These are phyloP conservation scores for Xerocomus minutiporus DNA, from an alignment of 1,284 basidiomycete genomes.

Conservation along the genomic window DNA sequence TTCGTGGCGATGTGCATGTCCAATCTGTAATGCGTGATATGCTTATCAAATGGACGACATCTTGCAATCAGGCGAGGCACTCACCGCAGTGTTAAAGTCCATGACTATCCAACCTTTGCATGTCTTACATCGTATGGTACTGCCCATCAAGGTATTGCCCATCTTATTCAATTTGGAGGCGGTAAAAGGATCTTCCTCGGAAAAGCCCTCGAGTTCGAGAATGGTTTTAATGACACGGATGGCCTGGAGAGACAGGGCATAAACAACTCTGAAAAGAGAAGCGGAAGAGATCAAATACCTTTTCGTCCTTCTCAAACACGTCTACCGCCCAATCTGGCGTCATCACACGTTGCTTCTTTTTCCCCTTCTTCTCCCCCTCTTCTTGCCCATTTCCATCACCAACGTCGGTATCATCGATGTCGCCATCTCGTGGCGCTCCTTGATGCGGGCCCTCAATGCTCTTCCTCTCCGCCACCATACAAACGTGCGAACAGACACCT, in stretches of 20 bases:
- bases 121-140: constrained; percentile 45
- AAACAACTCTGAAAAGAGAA: background rate
- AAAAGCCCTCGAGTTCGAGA: constrained; percentile 30
- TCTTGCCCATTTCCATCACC: constrained; percentile 8
- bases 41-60: background rate
- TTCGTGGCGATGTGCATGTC: constrained; percentile 61
- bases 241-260: constrained; percentile 33
- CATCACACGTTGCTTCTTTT: constrained; percentile 19
- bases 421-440: background rate
- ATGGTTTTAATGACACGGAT: constrained; percentile 39
- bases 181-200: constrained; percentile 33
- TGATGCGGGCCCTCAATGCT: background rate
- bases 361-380: background rate
- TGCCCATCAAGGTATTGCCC: constrained; percentile 7
- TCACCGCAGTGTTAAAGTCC: constrained; percentile 47
- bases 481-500: constrained; percentile 55
- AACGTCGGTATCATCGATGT: background rate
- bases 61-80: constrained; percentile 12
- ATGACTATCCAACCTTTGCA: constrained; percentile 52
- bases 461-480: constrained; percentile 23
- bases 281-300: constrained; percentile 35
- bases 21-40: constrained; percentile 37
- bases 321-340: constrained; percentile 44
- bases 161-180: constrained; percentile 21
- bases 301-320: constrained; percentile 52